Conservation (phyloP, 441 rosid genomes). For the Theobroma grandiflorum region DNA sequence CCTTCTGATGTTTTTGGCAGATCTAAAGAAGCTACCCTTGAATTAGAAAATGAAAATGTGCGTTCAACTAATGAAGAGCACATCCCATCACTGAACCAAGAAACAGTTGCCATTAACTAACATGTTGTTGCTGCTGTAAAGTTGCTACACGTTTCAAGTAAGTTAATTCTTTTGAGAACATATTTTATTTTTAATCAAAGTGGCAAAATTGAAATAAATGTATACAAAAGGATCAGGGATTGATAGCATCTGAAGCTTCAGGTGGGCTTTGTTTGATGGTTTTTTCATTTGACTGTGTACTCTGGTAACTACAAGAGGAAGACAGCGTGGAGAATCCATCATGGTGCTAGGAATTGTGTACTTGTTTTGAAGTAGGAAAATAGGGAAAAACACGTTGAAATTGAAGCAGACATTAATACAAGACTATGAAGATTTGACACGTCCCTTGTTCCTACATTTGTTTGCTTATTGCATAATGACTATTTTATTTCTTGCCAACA, state of each 20-base stretch:
- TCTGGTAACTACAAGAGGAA: not conserved
- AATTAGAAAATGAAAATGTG: conserved; percentile 48
- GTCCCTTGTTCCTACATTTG: not conserved
- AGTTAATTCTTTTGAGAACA: not conserved
- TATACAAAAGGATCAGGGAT: not conserved
- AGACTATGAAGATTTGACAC: not conserved
- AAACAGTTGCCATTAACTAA: conserved; percentile 32
- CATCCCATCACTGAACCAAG: conserved; percentile 12
- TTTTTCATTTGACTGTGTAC: not conserved
- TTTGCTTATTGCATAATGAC: not conserved
- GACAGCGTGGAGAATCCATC: not conserved
- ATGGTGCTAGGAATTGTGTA: not conserved
- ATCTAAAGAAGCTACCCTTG: conserved; percentile 48
- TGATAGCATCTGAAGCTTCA: not conserved
- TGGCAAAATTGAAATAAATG: no score
- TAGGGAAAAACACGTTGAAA: not conserved
- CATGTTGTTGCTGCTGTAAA: not conserved
- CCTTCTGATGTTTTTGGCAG: conserved; percentile 63
- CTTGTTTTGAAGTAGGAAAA: not conserved
- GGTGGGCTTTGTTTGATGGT: not conserved
- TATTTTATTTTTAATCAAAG: not conserved
- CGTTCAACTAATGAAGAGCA: conserved; percentile 31
- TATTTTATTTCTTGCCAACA: no score
- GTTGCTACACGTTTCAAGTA: not conserved
- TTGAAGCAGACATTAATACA: not conserved